phyloP scores from a whole-genome alignment of 169 alveolate species.

The Eimeria sp. region DNA sequence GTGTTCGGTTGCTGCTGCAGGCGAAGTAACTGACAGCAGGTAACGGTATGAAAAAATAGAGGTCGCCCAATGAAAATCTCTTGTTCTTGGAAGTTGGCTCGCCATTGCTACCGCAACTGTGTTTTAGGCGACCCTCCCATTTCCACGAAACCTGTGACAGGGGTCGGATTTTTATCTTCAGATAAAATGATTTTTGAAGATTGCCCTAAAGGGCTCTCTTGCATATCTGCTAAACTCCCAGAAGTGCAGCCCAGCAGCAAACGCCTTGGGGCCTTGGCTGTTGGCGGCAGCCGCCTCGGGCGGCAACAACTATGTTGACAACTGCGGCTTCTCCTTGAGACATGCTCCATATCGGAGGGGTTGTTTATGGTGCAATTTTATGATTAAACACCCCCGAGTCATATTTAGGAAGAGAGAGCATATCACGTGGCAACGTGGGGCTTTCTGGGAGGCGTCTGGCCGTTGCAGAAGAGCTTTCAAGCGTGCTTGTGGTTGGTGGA shows the following conservation, averaged over 20 bases:
- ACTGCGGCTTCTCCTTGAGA: not conserved
- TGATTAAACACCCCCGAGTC: not conserved
- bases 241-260: slow-evolving; percentile 41
- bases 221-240: not conserved
- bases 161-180: not conserved
- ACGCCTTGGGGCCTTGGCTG: slow-evolving; percentile 55
- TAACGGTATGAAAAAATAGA: not conserved
- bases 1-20: not conserved
- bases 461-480: slow-evolving; percentile 29
- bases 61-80: not conserved
- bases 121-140: not conserved
- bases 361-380: not conserved
- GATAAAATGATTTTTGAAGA: not conserved
- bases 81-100: not conserved
- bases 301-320: not conserved
- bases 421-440: slow-evolving; percentile 48
- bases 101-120: not conserved
- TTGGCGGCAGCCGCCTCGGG: slow-evolving; percentile 55
- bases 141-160: not conserved
- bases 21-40: not conserved
- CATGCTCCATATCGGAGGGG: not conserved
- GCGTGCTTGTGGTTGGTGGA: not conserved
- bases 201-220: not conserved
- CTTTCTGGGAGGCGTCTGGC: slow-evolving; percentile 34
- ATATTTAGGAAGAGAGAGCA: not conserved